Percentiles rank a stretch among this genome's conserved stretches.
These are phyloP conservation scores for Arachnomyces sp. DNA, from an alignment of 2,329 filamentous ascomycete genomes.

Conservation along the genomic window DNA sequence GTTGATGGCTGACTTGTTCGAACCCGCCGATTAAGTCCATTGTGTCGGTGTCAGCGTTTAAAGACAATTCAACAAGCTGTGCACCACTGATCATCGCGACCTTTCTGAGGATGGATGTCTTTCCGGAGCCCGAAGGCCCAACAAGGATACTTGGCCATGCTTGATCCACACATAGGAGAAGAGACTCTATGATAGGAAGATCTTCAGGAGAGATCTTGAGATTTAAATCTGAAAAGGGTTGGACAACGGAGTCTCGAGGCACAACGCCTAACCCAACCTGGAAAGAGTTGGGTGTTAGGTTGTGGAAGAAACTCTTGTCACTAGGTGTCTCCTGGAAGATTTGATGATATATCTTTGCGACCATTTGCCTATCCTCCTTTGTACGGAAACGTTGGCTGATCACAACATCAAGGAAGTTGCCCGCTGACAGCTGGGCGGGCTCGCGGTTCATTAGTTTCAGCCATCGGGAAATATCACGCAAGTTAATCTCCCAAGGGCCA, in stretches of 20 bases:
- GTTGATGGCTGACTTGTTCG: constrained; percentile 79
- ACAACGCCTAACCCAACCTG: constrained; percentile 75
- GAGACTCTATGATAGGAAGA: constrained; percentile 69
- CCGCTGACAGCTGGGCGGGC: constrained; percentile 53
- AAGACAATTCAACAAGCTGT: constrained; percentile 68
- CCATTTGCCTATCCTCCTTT: constrained; percentile 55
- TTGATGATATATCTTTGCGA: constrained; percentile 58
- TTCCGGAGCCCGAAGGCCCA: constrained; percentile 76
- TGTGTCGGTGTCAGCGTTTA: constrained; percentile 92
- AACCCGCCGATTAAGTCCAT: constrained; percentile 97
- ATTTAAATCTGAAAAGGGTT: constrained; percentile 25
- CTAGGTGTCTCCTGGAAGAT: constrained; percentile 49
- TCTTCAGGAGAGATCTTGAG: constrained; percentile 30
- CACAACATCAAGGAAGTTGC: constrained; percentile 72
- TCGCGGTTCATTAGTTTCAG: constrained; percentile 59
- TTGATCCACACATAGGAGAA: constrained; percentile 79
- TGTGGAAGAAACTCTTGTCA: constrained; percentile 59
- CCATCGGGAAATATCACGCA: constrained; percentile 86
- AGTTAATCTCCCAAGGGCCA: constrained; percentile 91
- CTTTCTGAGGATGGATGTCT: constrained; percentile 70
- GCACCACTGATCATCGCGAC: constrained; percentile 73
- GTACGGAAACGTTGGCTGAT: constrained; percentile 83
- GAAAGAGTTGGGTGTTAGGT: constrained; percentile 54
- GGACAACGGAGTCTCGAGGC: constrained; percentile 44
- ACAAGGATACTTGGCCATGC: constrained; percentile 84